Base-by-base conservation (phyloP, 768 basidiomycete genomes). In the Xerocomus brunneocitrinus region DNA sequence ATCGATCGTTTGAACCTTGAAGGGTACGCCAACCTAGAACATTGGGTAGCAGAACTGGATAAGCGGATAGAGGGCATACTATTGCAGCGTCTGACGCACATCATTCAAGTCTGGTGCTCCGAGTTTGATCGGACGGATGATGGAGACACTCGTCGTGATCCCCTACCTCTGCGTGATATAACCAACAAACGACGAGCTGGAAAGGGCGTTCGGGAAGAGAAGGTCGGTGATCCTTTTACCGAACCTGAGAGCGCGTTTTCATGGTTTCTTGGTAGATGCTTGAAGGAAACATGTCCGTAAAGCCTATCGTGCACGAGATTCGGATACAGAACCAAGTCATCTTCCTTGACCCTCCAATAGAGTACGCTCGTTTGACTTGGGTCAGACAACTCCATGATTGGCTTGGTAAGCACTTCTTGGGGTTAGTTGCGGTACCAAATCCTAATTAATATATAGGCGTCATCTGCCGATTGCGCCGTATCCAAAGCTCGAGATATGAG, bases 301-400 rank as follows among this genome's bases (percentile, higher is more conserved):
- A 89, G 60, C 90, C 93, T 0, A 87, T 97, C 53, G 79, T 95
- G 7, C 95, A 98, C 69, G 95, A 98, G 68, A 90, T 98, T 58
- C 83, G 95, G 71, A 98, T 98, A 79, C 90, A 95, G 66, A 97
- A 99, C 67, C 97, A 99, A 67, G 92, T 98, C 58, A 98, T 99
- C 70, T 98, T 97, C 75, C 78, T 98, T 48, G 95, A 98, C 67
- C 97, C 97, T 27, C 97, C 97, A 54, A 91, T 98, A 74, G 95
- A 98, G 69, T 83, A 90, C 62, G 93, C 95, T 0, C 83, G 95
- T 39, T 83, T 88, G 47, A 87, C 81, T 8, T 98, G 95, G 95
- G 80, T 95, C 55, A 80, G 79, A 42, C 89, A 95, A 66, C 72
- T 97, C 56, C 95, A 98, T 62, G 86, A 88, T 54, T 91, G 91